Evolutionary conservation across 192 early-diverging fungal genomes (phyloP), one percentile per base, ranked within the genome.

Genomic region (Dissophora globulifera): DNA sequence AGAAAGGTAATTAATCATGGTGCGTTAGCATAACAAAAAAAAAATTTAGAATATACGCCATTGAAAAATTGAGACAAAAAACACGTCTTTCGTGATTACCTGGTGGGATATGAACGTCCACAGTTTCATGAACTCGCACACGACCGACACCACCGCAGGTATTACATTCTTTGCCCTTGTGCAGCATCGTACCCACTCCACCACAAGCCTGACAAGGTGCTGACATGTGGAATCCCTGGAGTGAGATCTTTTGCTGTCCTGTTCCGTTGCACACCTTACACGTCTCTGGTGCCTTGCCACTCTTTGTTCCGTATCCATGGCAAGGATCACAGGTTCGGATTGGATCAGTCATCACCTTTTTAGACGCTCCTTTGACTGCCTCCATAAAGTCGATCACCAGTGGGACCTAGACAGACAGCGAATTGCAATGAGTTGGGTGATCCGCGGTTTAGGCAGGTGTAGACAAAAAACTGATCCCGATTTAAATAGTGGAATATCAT

Each of bases 191-290:
- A 4, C 97, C 97, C 48, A 87, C 86, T 51, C 96, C 97, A 22
- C 89, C 86, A 81, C 97, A 99, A 4, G 88, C 84, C 17, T 82
- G 72, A 79, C 97, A 99, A 9, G 90, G 83, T 50, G 91, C 87
- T 57, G 88, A 86, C 88, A 97, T 93, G 50, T 94, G 92, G 88
- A 96, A 97, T 29, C 96, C 96, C 32, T 95, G 93, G 64, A 93
- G 85, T 11, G 80, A 62, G 78, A 96, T 93, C 47, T 86, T 86
- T 62, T 92, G 88, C 67, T 92, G 87, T 30, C 97, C 97, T 2
- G 91, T 83, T 26, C 97, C 97, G 16, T 86, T 80, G 78, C 97
- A 99, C 6, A 80, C 75, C 23, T 64, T 69, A 72, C 97, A 99
- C 7, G 66, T 84, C 19, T 88, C 84, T 4, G 86, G 86, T 56